Percentiles rank a stretch among this genome's conserved stretches.
These are phyloP conservation scores for Botrytis fabae DNA, from an alignment of 2,329 filamentous ascomycete species.

Conservation along the genomic window DNA sequence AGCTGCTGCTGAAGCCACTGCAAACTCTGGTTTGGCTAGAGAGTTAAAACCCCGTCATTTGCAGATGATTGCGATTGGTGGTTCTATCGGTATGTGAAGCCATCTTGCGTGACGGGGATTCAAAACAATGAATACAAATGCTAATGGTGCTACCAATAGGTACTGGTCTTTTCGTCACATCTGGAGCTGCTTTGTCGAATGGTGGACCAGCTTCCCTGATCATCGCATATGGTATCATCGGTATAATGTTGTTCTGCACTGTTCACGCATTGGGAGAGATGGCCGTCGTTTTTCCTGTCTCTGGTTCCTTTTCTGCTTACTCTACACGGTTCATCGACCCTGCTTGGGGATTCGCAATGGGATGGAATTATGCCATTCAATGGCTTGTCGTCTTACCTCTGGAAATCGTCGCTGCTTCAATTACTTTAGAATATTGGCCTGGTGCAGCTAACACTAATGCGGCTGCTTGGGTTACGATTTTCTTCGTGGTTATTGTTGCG, in stretches of 20 bases:
- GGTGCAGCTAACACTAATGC: slow-evolving; percentile 49
- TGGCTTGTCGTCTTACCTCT: slow-evolving; percentile 82
- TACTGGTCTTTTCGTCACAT: slow-evolving; percentile 41
- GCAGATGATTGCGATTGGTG: slow-evolving; percentile 57
- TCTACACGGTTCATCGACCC: slow-evolving; percentile 92
- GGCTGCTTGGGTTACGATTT: slow-evolving; percentile 75
- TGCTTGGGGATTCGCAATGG: slow-evolving; percentile 93
- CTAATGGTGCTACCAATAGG: slow-evolving; percentile 58
- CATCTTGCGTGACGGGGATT: not conserved
- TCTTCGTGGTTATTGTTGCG: slow-evolving; percentile 69
- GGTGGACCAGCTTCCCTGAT: slow-evolving; percentile 43
- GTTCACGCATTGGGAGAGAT: slow-evolving; percentile 90
- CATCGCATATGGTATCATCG: slow-evolving; percentile 38
- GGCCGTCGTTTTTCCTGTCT: slow-evolving; percentile 86
- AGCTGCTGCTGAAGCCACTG: slow-evolving; percentile 60
- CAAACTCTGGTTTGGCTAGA: slow-evolving; percentile 69
- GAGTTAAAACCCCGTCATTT: slow-evolving; percentile 55
- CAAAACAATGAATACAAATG: not conserved
- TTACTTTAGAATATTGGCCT: slow-evolving; percentile 80
- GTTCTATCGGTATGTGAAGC: slow-evolving; percentile 31
- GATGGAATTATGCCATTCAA: slow-evolving; percentile 82
- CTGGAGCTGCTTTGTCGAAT: slow-evolving; percentile 38
- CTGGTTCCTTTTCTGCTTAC: slow-evolving; percentile 87
- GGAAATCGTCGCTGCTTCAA: slow-evolving; percentile 81
- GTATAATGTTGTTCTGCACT: slow-evolving; percentile 63